Percentiles rank a stretch among this genome's conserved stretches.
These are phyloP conservation scores for Penicillium ochrochloron DNA, from an alignment of 495 filamentous ascomycete genomes.

Conservation along the genomic window DNA sequence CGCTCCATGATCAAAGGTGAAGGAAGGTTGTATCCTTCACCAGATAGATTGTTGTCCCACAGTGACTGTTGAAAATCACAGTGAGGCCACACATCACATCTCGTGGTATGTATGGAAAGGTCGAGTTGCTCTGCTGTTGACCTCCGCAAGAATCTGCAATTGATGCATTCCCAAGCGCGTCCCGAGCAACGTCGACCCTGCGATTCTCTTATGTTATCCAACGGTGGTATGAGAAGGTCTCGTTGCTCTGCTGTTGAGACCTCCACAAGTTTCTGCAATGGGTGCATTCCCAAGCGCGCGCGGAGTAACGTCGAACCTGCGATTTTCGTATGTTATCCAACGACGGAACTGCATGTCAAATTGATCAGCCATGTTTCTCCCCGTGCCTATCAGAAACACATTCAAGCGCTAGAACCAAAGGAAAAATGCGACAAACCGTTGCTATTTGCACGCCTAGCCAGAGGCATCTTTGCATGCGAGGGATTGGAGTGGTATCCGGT, in stretches of 20 bases:
- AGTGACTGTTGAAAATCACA: not conserved
- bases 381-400: not conserved
- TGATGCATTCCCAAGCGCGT: slow-evolving; percentile 33
- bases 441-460: slow-evolving; percentile 71
- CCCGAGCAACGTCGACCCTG: slow-evolving; percentile 37
- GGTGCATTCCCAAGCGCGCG: slow-evolving; percentile 34
- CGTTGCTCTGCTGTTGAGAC: slow-evolving; percentile 18
- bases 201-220: slow-evolving; percentile 45
- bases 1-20: not conserved
- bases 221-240: slow-evolving; percentile 17
- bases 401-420: not conserved
- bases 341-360: slow-evolving; percentile 39
- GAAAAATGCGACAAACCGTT: slow-evolving; percentile 38
- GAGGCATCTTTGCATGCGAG: slow-evolving; percentile 72
- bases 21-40: not conserved
- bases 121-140: slow-evolving; percentile 17
- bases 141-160: slow-evolving; percentile 26
- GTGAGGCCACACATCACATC: not conserved
- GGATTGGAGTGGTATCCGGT: slow-evolving; percentile 62
- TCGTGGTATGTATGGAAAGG: not conserved
- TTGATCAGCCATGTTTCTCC: not conserved
- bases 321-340: slow-evolving; percentile 45
- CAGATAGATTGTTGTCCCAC: not conserved
- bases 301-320: slow-evolving; percentile 37
- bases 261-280: slow-evolving; percentile 26